Conservation (phyloP, 768 basidiomycete genomes). For the Peribolospora kevripleyi region DNA sequence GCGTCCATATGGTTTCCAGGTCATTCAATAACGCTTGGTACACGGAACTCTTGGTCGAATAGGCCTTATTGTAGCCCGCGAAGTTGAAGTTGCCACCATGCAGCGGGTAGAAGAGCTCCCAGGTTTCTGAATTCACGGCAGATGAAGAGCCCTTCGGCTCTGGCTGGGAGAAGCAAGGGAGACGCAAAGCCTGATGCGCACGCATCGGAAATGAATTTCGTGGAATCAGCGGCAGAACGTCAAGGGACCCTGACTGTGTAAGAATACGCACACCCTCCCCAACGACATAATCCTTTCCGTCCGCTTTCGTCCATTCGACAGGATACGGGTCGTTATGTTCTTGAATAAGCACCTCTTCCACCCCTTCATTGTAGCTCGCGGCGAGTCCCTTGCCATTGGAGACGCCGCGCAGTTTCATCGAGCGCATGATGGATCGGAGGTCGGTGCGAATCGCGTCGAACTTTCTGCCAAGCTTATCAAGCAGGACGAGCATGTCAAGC, state of each 20-base stretch:
- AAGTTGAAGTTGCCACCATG: neutral
- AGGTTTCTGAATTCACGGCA: slow-evolving; percentile 2
- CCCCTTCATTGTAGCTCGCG: slow-evolving; percentile 44
- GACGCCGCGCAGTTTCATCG: slow-evolving; percentile 40
- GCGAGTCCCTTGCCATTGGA: slow-evolving; percentile 15
- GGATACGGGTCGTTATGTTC: slow-evolving; percentile 61
- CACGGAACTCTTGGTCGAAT: neutral
- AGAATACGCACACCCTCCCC: slow-evolving; percentile 38
- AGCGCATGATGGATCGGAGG: slow-evolving; percentile 19
- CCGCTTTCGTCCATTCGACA: slow-evolving; percentile 53
- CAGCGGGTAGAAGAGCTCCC: neutral
- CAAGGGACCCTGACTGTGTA: slow-evolving; percentile 8
- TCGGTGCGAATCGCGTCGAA: slow-evolving; percentile 28
- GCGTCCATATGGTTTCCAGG: neutral
- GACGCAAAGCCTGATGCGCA: slow-evolving; percentile 16
- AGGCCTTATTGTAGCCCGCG: neutral
- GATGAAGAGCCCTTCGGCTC: slow-evolving; percentile 3
- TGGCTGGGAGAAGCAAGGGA: neutral
- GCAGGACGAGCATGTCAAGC: neutral
- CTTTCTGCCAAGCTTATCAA: slow-evolving; percentile 34
- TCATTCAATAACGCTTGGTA: neutral
- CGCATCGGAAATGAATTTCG: slow-evolving; percentile 26
- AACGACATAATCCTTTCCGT: slow-evolving; percentile 30
- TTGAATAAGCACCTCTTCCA: slow-evolving; percentile 60
- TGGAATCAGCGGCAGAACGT: neutral